phyloP scores from a whole-genome alignment of 768 basidiomycete genomes.

The Amanita molliuscula region DNA sequence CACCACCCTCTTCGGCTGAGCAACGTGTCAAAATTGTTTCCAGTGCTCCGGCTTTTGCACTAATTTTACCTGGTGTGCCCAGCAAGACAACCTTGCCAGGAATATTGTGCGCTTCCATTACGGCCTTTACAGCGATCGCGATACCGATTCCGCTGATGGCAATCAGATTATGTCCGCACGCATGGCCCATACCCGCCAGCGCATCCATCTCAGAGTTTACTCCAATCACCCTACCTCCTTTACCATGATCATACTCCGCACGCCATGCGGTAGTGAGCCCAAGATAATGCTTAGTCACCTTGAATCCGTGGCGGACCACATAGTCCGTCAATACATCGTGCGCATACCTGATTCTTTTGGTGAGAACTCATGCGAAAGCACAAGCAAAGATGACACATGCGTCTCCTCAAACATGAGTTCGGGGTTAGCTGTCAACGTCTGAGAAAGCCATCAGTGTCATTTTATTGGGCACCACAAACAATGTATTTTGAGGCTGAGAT shows the following conservation, averaged over 20 bases:
- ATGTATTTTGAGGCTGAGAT: slow-evolving; percentile 64
- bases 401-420: slow-evolving; percentile 58
- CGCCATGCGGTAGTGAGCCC: slow-evolving; percentile 70
- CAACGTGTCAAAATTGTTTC: slow-evolving; percentile 8
- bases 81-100: slow-evolving; percentile 63
- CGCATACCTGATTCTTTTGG: slow-evolving; percentile 40
- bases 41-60: neutral
- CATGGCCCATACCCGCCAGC: slow-evolving; percentile 46
- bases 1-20: slow-evolving; percentile 68
- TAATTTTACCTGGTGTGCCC: slow-evolving; percentile 57
- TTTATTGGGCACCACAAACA: slow-evolving; percentile 28
- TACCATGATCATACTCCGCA: slow-evolving; percentile 55
- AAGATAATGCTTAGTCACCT: slow-evolving; percentile 61
- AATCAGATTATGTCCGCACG: slow-evolving; percentile 79
- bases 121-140: slow-evolving; percentile 64
- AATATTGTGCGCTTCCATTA: slow-evolving; percentile 49
- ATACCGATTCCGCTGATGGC: slow-evolving; percentile 69
- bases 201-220: slow-evolving; percentile 79
- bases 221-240: slow-evolving; percentile 56
- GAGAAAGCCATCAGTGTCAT: neutral
- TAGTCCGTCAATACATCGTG: slow-evolving; percentile 60
- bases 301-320: slow-evolving; percentile 59
- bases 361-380: slow-evolving; percentile 8
- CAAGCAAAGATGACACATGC: slow-evolving; percentile 23
- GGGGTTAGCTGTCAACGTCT: slow-evolving; percentile 39